phyloP scores from a whole-genome alignment of 225 moss, liverwort and hornwort species.

The Physcomitrellopsis africana region DNA sequence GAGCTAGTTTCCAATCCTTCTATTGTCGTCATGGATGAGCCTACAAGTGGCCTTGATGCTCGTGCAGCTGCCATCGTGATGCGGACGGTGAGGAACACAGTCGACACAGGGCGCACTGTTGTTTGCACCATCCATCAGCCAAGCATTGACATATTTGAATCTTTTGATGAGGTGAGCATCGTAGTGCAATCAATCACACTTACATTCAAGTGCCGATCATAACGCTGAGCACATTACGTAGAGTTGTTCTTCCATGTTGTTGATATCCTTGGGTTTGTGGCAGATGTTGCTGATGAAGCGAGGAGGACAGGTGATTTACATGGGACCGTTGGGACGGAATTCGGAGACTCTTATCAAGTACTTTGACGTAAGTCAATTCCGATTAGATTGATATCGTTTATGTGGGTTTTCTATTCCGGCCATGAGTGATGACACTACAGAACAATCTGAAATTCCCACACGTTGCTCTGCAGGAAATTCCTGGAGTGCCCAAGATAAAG shows the following conservation, averaged over 20 bases:
- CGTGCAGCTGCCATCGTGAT: conserved; percentile 98
- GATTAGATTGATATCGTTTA: neutral
- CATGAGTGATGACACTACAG: neutral
- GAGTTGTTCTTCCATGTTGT: no score
- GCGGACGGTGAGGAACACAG: conserved; percentile 88
- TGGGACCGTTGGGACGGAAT: conserved; percentile 58
- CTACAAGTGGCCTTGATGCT: conserved; percentile 91
- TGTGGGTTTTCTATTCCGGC: neutral
- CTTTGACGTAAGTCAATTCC: conserved; percentile 41
- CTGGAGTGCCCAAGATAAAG: conserved; percentile 62
- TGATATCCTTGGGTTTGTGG: neutral
- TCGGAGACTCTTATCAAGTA: conserved; percentile 57
- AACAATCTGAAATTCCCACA: neutral
- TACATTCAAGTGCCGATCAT: neutral
- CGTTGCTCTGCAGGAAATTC: conserved; percentile 39
- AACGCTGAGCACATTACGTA: no score
- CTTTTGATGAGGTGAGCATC: conserved; percentile 75
- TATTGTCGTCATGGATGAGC: conserved; percentile 98
- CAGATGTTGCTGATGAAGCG: conserved; percentile 71
- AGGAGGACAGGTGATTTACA: conserved; percentile 68
- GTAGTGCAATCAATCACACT: neutral
- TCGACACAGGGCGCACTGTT: conserved; percentile 82
- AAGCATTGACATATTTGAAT: conserved; percentile 96
- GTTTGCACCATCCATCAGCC: conserved; percentile 98
- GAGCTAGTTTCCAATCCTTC: conserved; percentile 81